Percentiles rank a stretch among this genome's conserved stretches.
Evolutionary conservation across 2,329 filamentous ascomycete species (phyloP).

Genomic region (Aspergillus jensenii): DNA sequence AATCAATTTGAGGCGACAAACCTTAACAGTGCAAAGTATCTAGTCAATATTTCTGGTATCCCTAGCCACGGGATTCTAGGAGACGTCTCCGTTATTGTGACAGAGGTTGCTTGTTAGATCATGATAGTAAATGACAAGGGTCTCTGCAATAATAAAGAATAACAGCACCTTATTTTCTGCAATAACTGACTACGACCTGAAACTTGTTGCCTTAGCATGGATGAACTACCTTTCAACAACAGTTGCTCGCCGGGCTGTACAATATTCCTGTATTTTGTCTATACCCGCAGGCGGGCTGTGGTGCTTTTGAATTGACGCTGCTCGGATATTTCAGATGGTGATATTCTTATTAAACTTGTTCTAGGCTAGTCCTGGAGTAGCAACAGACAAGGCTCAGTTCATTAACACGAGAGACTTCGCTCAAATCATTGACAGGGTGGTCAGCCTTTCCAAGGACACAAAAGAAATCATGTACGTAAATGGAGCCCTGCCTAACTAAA

Average conservation of each 20-base stretch:
- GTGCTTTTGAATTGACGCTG: not conserved
- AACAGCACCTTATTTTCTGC: not conserved
- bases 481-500: not conserved
- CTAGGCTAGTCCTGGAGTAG: not conserved
- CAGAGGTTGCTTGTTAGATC: not conserved
- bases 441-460: not conserved
- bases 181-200: not conserved
- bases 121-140: not conserved
- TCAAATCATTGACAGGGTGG: not conserved
- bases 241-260: not conserved
- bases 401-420: not conserved
- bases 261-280: not conserved
- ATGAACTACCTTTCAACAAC: not conserved
- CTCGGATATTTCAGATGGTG: not conserved
- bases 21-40: not conserved
- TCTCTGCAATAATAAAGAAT: not conserved
- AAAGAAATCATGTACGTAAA: not conserved
- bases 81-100: not conserved
- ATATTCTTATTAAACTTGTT: constrained; percentile 1
- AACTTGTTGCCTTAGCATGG: not conserved
- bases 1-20: not conserved
- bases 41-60: constrained; percentile 2
- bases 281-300: not conserved
- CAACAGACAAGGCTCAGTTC: not conserved
- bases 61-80: not conserved